Evolutionary conservation across 768 basidiomycete species (phyloP).

Genomic region (Paxillus rubicundulus): DNA sequence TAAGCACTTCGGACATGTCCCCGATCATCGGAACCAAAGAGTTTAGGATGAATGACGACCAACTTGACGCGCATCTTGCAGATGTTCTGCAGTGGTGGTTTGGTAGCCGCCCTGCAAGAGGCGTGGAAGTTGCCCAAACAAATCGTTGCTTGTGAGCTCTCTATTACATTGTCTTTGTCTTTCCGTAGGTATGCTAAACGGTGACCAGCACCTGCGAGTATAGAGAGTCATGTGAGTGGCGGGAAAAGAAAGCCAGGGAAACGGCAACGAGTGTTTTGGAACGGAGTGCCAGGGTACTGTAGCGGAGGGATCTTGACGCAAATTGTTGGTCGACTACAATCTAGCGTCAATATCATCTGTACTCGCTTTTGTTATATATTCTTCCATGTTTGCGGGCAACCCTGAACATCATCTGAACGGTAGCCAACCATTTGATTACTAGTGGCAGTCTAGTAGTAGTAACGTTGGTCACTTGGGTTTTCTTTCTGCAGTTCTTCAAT

Average conservation of each 20-base stretch:
- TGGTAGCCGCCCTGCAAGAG: slow-evolving; percentile 63
- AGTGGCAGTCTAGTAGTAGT: too few relatives aligned
- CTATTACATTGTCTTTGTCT: background rate
- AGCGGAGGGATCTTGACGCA: background rate
- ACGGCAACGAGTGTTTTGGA: background rate
- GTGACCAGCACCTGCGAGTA: slow-evolving; percentile 68
- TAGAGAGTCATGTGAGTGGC: slow-evolving; percentile 75
- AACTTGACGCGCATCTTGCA: slow-evolving; percentile 53
- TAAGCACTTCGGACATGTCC: slow-evolving; percentile 10
- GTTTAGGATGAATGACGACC: slow-evolving; percentile 51
- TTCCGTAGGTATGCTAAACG: background rate
- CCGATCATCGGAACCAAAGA: slow-evolving; percentile 63
- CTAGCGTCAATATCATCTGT: background rate
- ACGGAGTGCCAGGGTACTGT: background rate
- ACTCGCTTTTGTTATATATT: background rate
- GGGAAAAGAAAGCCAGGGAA: slow-evolving; percentile 49
- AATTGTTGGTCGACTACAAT: background rate
- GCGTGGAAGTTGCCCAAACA: slow-evolving; percentile 60
- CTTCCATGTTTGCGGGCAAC: too few relatives aligned
- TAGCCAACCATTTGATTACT: too few relatives aligned
- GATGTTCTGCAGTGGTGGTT: slow-evolving; percentile 73
- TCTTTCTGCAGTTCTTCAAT: too few relatives aligned
- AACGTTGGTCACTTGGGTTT: too few relatives aligned
- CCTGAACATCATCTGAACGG: too few relatives aligned
- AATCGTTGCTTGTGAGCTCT: slow-evolving; percentile 63